Evolutionary conservation across 139 green algal species (phyloP).

Genomic region (Tetradesmus obliquus): DNA sequence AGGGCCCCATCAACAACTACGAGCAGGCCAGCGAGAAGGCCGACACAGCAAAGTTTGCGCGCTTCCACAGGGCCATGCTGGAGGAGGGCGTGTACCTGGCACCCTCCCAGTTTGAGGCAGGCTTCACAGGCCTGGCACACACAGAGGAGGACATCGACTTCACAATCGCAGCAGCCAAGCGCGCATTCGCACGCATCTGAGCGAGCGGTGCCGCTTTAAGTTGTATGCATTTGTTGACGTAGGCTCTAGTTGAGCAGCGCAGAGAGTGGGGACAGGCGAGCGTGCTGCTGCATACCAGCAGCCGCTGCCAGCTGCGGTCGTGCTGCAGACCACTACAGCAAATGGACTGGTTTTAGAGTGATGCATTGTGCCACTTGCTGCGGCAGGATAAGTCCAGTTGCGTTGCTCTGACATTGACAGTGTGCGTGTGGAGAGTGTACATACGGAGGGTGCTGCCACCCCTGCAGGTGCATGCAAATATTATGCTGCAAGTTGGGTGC

Average conservation of each 20-base stretch:
- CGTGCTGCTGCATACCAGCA: neutral
- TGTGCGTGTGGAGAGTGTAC: neutral
- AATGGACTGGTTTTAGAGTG: too few species aligned
- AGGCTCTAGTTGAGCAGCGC: too few species aligned
- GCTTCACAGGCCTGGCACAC: conserved; percentile 97
- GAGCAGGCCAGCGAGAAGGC: conserved; percentile 86
- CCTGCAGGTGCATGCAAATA: neutral
- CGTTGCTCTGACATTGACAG: neutral
- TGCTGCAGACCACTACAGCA: neutral
- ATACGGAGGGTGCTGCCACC: neutral
- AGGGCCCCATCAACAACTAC: conserved; percentile 91
- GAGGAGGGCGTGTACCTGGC: conserved; percentile 98
- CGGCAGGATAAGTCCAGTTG: neutral
- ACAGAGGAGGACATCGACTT: conserved; percentile 95
- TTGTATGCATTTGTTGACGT: too few species aligned
- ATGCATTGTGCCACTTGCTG: neutral
- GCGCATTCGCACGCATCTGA: conserved; percentile 79
- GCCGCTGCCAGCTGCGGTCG: neutral
- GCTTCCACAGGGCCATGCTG: conserved; percentile 98
- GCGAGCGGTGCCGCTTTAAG: neutral
- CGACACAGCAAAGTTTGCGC: conserved; percentile 96
- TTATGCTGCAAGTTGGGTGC: neutral
- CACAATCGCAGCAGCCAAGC: conserved; percentile 92
- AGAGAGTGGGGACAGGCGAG: neutral
- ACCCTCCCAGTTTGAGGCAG: conserved; percentile 93